Evolutionary conservation across 73 alveolate species (phyloP).

Genomic region (Paramecium tetraurelia): DNA sequence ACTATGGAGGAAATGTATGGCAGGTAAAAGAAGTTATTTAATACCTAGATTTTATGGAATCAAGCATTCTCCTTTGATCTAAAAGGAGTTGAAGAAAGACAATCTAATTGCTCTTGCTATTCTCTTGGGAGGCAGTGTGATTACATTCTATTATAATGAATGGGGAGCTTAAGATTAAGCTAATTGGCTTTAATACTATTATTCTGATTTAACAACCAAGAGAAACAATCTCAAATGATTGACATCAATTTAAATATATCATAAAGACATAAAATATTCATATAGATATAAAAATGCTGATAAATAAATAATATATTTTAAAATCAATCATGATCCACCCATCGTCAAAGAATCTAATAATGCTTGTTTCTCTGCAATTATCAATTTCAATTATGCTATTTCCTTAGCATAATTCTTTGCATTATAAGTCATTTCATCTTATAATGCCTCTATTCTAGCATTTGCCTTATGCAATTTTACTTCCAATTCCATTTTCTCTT

Average conservation of each 20-base stretch:
- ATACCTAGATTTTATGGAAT: slow-evolving; percentile 25
- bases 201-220: neutral
- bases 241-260: neutral
- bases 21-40: neutral
- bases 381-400: slow-evolving; percentile 82
- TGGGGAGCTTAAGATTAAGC: neutral
- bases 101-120: neutral
- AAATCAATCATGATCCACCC: neutral
- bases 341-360: slow-evolving; percentile 53
- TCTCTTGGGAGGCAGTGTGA: neutral
- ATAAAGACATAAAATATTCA: neutral
- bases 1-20: slow-evolving; percentile 66
- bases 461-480: slow-evolving; percentile 95
- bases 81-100: slow-evolving; percentile 51
- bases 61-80: slow-evolving; percentile 47
- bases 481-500: slow-evolving; percentile 94
- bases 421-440: slow-evolving; percentile 91
- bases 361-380: slow-evolving; percentile 73
- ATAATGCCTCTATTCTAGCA: slow-evolving; percentile 93
- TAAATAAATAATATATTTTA: neutral
- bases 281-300: neutral
- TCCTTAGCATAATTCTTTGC: slow-evolving; percentile 96
- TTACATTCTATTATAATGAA: neutral
- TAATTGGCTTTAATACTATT: neutral
- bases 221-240: slow-evolving; percentile 33